Percentiles rank a stretch among this genome's conserved stretches.
Conservation (phyloP, 2,329 filamentous ascomycete genomes). For the Cyclaneusma minus region DNA sequence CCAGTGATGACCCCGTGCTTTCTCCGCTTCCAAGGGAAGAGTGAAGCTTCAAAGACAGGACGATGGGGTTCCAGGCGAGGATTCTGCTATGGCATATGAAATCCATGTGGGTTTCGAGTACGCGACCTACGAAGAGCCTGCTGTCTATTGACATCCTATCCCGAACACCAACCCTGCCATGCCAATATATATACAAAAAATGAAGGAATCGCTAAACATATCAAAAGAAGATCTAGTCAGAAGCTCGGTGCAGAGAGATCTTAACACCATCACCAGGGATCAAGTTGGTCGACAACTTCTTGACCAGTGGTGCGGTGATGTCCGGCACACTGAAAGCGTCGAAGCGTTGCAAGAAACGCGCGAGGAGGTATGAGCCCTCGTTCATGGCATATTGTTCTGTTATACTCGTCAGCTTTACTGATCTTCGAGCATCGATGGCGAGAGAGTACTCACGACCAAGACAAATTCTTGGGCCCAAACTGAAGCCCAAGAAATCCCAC, state of each 20-base stretch:
- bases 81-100: too few species aligned
- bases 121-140: too few species aligned
- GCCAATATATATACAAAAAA: too few species aligned
- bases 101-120: too few species aligned
- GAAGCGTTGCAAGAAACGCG: slow-evolving; percentile 16
- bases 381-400: slow-evolving; percentile 18
- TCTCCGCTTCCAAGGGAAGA: too few species aligned
- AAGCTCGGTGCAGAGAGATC: slow-evolving; percentile 10
- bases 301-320: slow-evolving; percentile 6
- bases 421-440: slow-evolving; percentile 1
- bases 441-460: slow-evolving; percentile 8
- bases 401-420: background rate
- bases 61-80: too few species aligned
- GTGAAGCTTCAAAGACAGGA: too few species aligned
- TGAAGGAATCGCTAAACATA: too few species aligned
- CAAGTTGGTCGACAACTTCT: slow-evolving; percentile 9
- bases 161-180: too few species aligned
- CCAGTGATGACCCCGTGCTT: too few species aligned
- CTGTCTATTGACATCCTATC: too few species aligned
- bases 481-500: slow-evolving; percentile 15
- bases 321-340: slow-evolving; percentile 11
- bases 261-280: slow-evolving; percentile 10
- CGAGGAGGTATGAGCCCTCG: slow-evolving; percentile 17
- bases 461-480: slow-evolving; percentile 16
- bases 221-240: too few species aligned